phyloP scores from a whole-genome alignment of 1,139 yeast genomes.

The Suhomyces atakaporum region DNA sequence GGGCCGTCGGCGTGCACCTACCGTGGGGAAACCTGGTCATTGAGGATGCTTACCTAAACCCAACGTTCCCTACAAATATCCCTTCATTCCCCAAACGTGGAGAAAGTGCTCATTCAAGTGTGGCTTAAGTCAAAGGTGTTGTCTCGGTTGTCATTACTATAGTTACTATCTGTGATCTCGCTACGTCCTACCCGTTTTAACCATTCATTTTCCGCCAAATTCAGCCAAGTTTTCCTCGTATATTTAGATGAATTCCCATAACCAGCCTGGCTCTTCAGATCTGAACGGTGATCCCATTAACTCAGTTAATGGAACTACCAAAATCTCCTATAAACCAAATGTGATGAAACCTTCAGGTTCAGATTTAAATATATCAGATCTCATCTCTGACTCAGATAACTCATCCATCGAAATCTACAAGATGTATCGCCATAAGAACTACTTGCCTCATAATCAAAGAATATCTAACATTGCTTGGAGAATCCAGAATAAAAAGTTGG shows the following conservation, averaged over 20 bases:
- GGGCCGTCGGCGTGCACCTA: constrained; percentile 8
- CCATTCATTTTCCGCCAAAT: constrained; percentile 3
- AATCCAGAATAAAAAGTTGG: constrained; percentile 41
- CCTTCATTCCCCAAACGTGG: background rate
- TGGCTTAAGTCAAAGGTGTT: background rate
- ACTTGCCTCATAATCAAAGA: constrained; percentile 47
- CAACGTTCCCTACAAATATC: background rate
- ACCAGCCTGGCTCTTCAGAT: background rate
- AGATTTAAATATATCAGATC: constrained; percentile 18
- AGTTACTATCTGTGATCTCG: background rate
- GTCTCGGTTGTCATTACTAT: background rate
- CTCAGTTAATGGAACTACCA: constrained; percentile 8
- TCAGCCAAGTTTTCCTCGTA: constrained; percentile 1
- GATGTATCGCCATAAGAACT: constrained; percentile 47
- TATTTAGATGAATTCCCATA: no score
- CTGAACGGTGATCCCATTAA: background rate
- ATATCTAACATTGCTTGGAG: constrained; percentile 52
- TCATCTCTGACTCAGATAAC: constrained; percentile 35
- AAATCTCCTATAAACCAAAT: constrained; percentile 16
- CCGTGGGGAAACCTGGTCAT: constrained; percentile 12
- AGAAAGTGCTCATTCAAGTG: background rate
- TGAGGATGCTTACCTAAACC: constrained; percentile 6
- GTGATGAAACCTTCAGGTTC: constrained; percentile 9
- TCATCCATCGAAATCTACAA: constrained; percentile 37
- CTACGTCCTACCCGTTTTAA: constrained; percentile 1